phyloP scores from a whole-genome alignment of 768 basidiomycete species.

The Tulasnella sp. region DNA sequence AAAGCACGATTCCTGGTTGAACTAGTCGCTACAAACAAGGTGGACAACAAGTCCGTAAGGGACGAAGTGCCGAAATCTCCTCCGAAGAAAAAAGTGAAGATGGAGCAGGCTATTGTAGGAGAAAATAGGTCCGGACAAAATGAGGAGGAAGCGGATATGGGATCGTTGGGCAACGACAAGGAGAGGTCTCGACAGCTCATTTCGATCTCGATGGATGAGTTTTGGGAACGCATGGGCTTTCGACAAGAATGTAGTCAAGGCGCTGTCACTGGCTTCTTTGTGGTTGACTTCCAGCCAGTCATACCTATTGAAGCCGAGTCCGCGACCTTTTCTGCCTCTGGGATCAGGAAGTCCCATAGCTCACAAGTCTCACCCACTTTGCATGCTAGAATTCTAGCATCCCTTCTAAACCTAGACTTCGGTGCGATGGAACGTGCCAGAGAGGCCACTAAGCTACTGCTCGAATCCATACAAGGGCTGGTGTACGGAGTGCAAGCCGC shows the following conservation, averaged over 20 bases:
- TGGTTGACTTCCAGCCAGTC: conserved; percentile 31
- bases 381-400: conserved; percentile 54
- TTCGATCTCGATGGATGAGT: conserved; percentile 51
- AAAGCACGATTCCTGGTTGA: conserved; percentile 90
- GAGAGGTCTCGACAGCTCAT: neutral
- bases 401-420: conserved; percentile 69
- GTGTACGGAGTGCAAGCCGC: neutral
- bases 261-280: conserved; percentile 87
- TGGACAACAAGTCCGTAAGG: neutral
- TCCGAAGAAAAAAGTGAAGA: conserved; percentile 5
- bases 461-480: conserved; percentile 27
- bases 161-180: neutral
- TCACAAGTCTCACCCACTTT: conserved; percentile 35
- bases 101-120: too few species aligned
- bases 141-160: too few species aligned
- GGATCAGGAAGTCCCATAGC: conserved; percentile 4
- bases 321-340: conserved; percentile 15
- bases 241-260: conserved; percentile 89
- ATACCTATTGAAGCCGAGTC: neutral
- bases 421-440: conserved; percentile 48
- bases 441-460: conserved; percentile 58
- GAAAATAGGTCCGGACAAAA: too few species aligned
- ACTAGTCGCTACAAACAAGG: conserved; percentile 46
- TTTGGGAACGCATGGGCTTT: conserved; percentile 96
- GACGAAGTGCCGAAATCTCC: neutral